Percentiles rank a stretch among this genome's conserved stretches.
Conservation (phyloP, 257 asterid species). For the Fraxinus americana region DNA sequence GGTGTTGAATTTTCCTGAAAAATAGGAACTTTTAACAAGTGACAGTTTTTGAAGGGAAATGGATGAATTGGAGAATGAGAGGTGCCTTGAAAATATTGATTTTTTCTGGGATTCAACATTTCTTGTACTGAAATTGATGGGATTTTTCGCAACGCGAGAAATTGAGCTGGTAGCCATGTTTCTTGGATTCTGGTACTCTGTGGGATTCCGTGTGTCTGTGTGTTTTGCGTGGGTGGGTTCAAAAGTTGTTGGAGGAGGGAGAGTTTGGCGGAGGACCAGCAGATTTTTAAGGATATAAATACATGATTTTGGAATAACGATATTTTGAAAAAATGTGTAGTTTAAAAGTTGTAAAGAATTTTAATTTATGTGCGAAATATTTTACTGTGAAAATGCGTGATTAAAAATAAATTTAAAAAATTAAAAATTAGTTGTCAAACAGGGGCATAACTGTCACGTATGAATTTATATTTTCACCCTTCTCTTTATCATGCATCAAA, state of each 20-base stretch:
- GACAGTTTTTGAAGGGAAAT: constrained; percentile 27
- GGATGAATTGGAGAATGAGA: constrained; percentile 38
- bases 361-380: no score
- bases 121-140: constrained; percentile 14
- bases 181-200: not conserved
- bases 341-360: no score
- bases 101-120: not conserved
- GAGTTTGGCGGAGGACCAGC: not conserved
- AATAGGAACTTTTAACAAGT: constrained; percentile 23
- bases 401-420: no score
- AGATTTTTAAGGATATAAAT: not conserved
- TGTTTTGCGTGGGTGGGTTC: not conserved
- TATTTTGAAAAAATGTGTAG: no score
- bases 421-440: no score
- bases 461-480: not conserved
- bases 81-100: constrained; percentile 8
- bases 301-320: not conserved
- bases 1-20: not conserved
- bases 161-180: constrained; percentile 44
- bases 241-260: not conserved
- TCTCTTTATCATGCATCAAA: not conserved
- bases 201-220: not conserved
- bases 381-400: no score
- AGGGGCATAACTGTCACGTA: not conserved
- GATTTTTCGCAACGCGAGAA: constrained; percentile 35